Evolutionary conservation across 2,329 filamentous ascomycete species (phyloP).

Genomic region (Colletotrichum scovillei): DNA sequence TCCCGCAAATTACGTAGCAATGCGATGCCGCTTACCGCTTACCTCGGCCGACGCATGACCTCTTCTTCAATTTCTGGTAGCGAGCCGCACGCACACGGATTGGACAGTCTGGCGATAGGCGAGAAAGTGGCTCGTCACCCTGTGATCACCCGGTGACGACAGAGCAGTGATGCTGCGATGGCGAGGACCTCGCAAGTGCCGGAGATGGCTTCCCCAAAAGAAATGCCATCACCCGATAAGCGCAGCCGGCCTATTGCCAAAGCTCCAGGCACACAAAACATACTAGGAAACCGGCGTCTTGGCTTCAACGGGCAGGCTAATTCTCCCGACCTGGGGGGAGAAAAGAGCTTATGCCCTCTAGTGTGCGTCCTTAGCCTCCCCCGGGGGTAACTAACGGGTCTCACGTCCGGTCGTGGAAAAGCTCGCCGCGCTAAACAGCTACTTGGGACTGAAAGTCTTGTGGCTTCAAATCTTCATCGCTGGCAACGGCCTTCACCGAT

Average conservation of each 20-base stretch:
- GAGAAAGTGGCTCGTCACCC: conserved; percentile 7
- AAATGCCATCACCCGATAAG: conserved; percentile 10
- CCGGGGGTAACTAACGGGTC: not conserved
- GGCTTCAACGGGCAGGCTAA: conserved; percentile 1
- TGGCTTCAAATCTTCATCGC: not conserved
- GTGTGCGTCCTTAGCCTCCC: not conserved
- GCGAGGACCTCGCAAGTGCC: not conserved
- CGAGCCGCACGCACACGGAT: not conserved
- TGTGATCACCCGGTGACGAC: conserved; percentile 2
- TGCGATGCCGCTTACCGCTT: not conserved
- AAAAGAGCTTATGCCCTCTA: conserved; percentile 1
- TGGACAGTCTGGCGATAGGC: not conserved
- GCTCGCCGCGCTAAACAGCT: conserved; percentile 13
- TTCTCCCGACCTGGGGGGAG: not conserved
- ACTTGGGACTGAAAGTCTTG: conserved; percentile 3
- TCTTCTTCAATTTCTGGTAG: not conserved
- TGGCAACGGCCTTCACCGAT: conserved; percentile 3
- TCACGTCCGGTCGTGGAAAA: not conserved
- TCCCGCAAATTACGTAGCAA: conserved; percentile 1
- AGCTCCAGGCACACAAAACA: not conserved
- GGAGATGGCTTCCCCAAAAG: conserved; percentile 28
- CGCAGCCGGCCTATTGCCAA: not conserved
- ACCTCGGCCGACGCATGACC: not conserved
- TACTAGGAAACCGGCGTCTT: not conserved
- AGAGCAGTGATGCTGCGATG: no score